phyloP scores from a whole-genome alignment of 2,329 filamentous ascomycete species.

The Elsinoe fawcettii region DNA sequence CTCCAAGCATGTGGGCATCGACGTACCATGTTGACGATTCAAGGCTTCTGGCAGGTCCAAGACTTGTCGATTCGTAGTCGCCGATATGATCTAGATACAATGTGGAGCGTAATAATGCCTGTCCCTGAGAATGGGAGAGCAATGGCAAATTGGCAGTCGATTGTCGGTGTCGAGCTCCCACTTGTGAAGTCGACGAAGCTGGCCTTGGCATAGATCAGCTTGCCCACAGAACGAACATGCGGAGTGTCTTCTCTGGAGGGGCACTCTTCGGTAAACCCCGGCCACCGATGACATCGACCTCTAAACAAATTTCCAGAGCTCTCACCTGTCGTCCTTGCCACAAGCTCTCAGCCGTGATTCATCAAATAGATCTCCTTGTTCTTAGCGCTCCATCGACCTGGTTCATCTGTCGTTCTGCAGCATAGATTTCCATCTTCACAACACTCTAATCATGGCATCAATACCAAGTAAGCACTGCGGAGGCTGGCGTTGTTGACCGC shows the following conservation, averaged over 20 bases:
- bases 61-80: neutral
- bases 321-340: neutral
- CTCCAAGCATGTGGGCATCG: neutral
- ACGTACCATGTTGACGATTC: neutral
- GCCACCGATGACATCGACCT: slow-evolving; percentile 11
- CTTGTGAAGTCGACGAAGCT: slow-evolving; percentile 9
- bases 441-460: slow-evolving; percentile 24
- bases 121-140: neutral
- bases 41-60: neutral
- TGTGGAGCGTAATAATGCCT: neutral
- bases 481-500: neutral
- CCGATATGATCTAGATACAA: neutral
- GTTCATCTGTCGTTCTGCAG: neutral
- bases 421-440: neutral
- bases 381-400: neutral
- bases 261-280: neutral
- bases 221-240: neutral
- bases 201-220: slow-evolving; percentile 3
- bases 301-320: slow-evolving; percentile 12
- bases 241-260: neutral
- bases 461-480: slow-evolving; percentile 20
- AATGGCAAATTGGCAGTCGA: neutral
- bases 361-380: neutral
- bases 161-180: neutral
- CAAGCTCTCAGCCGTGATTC: neutral